These are phyloP conservation scores for Blastobotrys petasosporus DNA, from an alignment of 1,139 yeast species.

Conservation along the genomic window DNA sequence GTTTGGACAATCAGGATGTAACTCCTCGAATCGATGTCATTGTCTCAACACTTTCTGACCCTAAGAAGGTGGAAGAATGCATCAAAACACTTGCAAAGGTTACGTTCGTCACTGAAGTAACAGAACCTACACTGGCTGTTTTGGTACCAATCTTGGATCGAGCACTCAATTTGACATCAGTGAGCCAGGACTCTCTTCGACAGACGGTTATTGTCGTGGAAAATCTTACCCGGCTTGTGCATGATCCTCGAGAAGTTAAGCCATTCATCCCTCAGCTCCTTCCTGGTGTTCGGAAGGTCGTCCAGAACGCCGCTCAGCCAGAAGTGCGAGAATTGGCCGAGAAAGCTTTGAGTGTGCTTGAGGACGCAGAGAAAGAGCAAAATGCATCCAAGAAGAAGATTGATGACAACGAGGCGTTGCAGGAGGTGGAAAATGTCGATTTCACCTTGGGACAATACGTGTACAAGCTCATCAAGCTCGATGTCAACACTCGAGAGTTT, in stretches of 20 bases:
- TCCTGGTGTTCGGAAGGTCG: conserved; percentile 88
- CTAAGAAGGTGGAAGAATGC: conserved; percentile 81
- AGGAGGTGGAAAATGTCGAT: conserved; percentile 37
- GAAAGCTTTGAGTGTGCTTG: conserved; percentile 75
- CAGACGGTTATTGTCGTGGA: conserved; percentile 96
- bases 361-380: conserved; percentile 68
- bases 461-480: conserved; percentile 52
- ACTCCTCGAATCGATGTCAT: conserved; percentile 80
- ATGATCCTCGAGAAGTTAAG: conserved; percentile 88
- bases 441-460: conserved; percentile 46
- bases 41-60: conserved; percentile 84
- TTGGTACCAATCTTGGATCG: conserved; percentile 90
- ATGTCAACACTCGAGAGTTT: conserved; percentile 92
- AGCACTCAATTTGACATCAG: conserved; percentile 80
- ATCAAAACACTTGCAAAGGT: conserved; percentile 87
- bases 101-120: conserved; percentile 96
- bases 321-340: conserved; percentile 92
- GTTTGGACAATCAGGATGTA: conserved; percentile 87
- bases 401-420: conserved; percentile 47
- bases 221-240: conserved; percentile 90
- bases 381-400: conserved; percentile 76
- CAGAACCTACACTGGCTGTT: conserved; percentile 87
- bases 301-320: conserved; percentile 86
- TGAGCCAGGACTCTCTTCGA: conserved; percentile 92
- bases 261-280: conserved; percentile 74